Evolutionary conservation across 2,329 filamentous ascomycete species (phyloP), one percentile per base, ranked within the genome.

Genomic region (Verticillium nonalfalfae): DNA sequence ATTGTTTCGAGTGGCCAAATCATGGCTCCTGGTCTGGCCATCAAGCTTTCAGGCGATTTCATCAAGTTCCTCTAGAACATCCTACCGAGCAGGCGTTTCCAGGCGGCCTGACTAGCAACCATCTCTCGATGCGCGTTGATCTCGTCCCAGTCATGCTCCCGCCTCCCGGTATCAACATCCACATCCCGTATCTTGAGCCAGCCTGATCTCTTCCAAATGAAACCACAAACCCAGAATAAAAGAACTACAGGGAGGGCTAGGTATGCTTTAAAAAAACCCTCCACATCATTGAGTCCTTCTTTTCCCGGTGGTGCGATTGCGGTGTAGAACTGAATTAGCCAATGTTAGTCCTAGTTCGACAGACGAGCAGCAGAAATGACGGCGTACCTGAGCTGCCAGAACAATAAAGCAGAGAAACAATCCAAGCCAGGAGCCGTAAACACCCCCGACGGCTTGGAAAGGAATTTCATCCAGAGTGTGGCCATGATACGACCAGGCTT

Each of bases 391-490:
- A 11, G 84, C 84, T 35, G 82, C 73, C 33, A 87, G 72, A 7
- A 87, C 82, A 2, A 89, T 64, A 10, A 82, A 66, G 65, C 85
- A 84, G 38, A 90, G 78, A 39, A 71, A 61, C 3, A 91, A 73
- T 7, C 89, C 88, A 4, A 90, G 54, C 74, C 80, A 90, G 1
- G 86, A 90, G n/a, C 89, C 89, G 7, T 74, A 76, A 3, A 90
- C 78, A 45, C 89, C 89, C 39, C 80, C 78, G 52, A 84, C 75
- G 2, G 86, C 85, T 58, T 78, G 73, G 76, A 89, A 91, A 0
- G 88, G 85, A 14, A 92, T 83, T 72, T 91, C 88, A 52, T 87
- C 83, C 1, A 88, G 71, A 2, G 79, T 82, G 71, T 86, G 85
- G n/a, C 86, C 84, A 50, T 87, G 80, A 35, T 78, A 72, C 33